Evolutionary conservation across 306 rosid species (phyloP).

Genomic region (Vachellia pachyceras): DNA sequence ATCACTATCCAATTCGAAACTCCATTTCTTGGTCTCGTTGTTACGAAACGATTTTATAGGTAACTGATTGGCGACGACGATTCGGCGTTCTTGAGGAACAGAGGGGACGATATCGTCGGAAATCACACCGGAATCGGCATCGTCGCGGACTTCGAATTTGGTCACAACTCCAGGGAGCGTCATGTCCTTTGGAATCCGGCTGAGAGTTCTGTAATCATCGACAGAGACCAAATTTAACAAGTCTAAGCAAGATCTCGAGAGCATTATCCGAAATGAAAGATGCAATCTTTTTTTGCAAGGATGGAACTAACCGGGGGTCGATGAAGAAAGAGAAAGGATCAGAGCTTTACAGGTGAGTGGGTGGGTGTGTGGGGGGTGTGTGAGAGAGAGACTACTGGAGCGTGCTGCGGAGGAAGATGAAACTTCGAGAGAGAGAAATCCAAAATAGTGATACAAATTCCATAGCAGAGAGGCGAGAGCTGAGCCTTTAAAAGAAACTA

Average conservation of each 20-base stretch:
- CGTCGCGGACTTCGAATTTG: slow-evolving; percentile 17
- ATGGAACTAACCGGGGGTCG: neutral
- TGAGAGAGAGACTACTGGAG: slow-evolving; percentile 15
- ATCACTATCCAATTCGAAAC: slow-evolving; percentile 65
- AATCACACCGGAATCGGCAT: neutral
- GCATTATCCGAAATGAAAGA: slow-evolving; percentile 47
- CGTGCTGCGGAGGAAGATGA: slow-evolving; percentile 45
- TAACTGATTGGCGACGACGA: slow-evolving; percentile 70
- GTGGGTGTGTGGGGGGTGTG: neutral
- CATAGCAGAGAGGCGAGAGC: slow-evolving; percentile 37
- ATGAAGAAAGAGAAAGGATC: neutral
- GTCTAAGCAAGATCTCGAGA: slow-evolving; percentile 64
- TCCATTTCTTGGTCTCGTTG: slow-evolving; percentile 31
- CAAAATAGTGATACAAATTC: slow-evolving; percentile 44
- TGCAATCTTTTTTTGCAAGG: neutral
- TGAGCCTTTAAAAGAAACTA: slow-evolving; percentile 15
- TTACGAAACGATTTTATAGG: slow-evolving; percentile 54
- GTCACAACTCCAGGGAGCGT: slow-evolving; percentile 34
- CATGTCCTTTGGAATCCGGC: slow-evolving; percentile 39
- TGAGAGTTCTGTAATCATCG: slow-evolving; percentile 45
- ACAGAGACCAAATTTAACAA: slow-evolving; percentile 56
- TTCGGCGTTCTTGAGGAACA: slow-evolving; percentile 42
- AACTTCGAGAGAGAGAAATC: slow-evolving; percentile 41
- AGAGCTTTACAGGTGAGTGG: neutral
- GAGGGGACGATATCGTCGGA: slow-evolving; percentile 37